A percentile compares a stretch with the other conserved stretches of the same genome.
Conservation (phyloP, 306 rosid species). For the Argentina anserina region DNA sequence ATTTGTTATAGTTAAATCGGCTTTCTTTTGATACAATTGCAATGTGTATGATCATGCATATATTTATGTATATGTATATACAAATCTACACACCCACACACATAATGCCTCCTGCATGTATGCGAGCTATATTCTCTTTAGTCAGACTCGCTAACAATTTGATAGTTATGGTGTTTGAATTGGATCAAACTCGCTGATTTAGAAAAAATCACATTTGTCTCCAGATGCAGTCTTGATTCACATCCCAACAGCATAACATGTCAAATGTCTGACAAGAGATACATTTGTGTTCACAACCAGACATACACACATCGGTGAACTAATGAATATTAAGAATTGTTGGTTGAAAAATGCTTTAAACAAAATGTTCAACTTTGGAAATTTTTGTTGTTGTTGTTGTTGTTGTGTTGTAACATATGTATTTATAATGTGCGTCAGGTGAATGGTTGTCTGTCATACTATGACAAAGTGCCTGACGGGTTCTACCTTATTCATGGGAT, state of each 20-base stretch:
- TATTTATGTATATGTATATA: background rate
- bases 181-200: background rate
- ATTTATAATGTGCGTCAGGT: constrained; percentile 57
- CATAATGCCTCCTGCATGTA: background rate
- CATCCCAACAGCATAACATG: background rate
- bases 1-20: background rate
- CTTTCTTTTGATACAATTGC: background rate
- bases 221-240: background rate
- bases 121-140: background rate
- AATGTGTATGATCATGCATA: background rate
- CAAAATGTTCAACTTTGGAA: background rate
- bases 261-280: constrained; percentile 9
- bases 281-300: background rate
- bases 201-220: background rate
- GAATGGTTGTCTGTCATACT: constrained; percentile 93
- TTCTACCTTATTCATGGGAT: constrained; percentile 86
- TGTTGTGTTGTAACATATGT: background rate
- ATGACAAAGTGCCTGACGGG: constrained; percentile 83
- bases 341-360: background rate
- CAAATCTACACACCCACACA: too few species aligned
- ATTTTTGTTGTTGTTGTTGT: background rate
- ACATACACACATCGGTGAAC: background rate
- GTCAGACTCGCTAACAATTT: background rate
- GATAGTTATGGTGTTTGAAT: background rate
- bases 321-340: background rate